Conservation (phyloP, 306 rosid species). For the Citrullus colocynthis region DNA sequence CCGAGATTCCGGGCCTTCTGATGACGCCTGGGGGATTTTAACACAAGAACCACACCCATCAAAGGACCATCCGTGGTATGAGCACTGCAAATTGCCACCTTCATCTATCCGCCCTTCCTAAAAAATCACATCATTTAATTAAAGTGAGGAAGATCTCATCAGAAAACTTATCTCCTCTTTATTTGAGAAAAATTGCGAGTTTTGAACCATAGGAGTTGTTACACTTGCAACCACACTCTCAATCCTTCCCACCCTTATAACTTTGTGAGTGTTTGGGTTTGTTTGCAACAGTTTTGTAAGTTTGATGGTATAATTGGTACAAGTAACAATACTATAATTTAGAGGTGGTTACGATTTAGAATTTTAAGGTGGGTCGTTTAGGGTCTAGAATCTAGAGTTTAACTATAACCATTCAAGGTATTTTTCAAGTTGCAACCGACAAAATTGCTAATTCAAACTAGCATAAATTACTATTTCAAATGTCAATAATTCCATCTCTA, state of each 20-base stretch:
- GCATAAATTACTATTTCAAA: too few species aligned
- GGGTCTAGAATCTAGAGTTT: not conserved
- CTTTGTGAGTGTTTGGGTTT: not conserved
- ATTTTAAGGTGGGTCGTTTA: not conserved
- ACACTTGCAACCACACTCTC: not conserved
- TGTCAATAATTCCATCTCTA: too few species aligned
- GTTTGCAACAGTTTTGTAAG: not conserved
- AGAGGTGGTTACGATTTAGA: not conserved
- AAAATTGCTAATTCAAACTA: too few species aligned
- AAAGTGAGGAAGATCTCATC: not conserved
- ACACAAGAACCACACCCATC: conserved; percentile 79
- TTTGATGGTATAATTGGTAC: not conserved
- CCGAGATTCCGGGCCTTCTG: conserved; percentile 87
- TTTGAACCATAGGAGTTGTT: not conserved
- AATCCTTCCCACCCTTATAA: not conserved
- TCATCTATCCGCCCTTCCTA: conserved; percentile 97
- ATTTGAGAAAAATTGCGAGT: not conserved
- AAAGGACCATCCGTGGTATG: conserved; percentile 97
- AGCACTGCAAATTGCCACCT: conserved; percentile 84
- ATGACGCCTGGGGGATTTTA: conserved; percentile 74
- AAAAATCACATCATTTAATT: conserved; percentile 10
- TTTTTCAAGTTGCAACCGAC: not conserved
- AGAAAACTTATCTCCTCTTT: not conserved
- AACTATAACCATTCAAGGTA: not conserved
- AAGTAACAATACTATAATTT: not conserved